phyloP scores from a whole-genome alignment of 352 stramenopile species.

The Phytophthora gonapodyides region DNA sequence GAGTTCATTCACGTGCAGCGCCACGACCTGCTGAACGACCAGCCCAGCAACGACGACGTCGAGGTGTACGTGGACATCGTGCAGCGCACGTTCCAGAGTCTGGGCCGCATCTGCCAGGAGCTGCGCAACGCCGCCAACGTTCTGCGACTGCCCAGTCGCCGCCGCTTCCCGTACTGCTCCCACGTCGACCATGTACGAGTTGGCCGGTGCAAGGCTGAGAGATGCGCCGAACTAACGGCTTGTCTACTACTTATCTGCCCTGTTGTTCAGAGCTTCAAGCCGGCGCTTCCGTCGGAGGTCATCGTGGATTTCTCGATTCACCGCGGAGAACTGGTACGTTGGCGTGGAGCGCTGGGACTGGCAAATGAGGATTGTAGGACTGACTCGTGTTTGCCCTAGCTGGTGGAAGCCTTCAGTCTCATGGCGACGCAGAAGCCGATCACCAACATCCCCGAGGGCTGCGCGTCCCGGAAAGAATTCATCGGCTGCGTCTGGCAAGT shows the following conservation, averaged over 20 bases:
- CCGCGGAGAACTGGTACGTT: conserved; percentile 69
- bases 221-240: not conserved
- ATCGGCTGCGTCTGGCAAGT: conserved; percentile 79
- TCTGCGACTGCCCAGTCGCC: conserved; percentile 69
- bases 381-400: conserved; percentile 28
- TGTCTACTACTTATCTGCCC: not conserved
- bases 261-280: conserved; percentile 64
- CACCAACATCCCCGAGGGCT: conserved; percentile 61
- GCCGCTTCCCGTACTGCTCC: conserved; percentile 81
- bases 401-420: conserved; percentile 78
- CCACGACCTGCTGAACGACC: conserved; percentile 43
- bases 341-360: not conserved
- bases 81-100: conserved; percentile 52
- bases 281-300: conserved; percentile 66
- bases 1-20: conserved; percentile 52
- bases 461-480: conserved; percentile 80
- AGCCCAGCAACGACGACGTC: conserved; percentile 53
- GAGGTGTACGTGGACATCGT: conserved; percentile 59
- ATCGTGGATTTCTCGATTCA: conserved; percentile 87
- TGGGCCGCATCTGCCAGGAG: conserved; percentile 61
- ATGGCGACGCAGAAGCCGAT: conserved; percentile 58
- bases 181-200: conserved; percentile 78
- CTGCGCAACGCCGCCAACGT: conserved; percentile 75
- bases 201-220: not conserved
- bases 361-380: not conserved